phyloP scores from a whole-genome alignment of 78 protist species.

The Dictyostelium capitatum region DNA sequence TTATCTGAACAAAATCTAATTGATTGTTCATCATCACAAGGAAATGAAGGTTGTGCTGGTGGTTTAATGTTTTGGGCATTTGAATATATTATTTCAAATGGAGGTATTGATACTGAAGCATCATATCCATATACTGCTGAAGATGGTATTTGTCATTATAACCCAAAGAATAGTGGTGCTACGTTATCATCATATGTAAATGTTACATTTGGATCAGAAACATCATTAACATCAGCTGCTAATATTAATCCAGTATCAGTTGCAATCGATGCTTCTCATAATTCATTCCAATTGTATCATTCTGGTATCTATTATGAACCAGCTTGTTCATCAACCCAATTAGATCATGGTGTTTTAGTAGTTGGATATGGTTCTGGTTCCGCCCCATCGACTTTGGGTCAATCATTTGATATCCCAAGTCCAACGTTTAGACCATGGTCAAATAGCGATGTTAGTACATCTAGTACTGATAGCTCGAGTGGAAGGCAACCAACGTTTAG shows the following conservation, averaged over 20 bases:
- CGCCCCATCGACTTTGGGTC: not conserved
- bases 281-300: slow-evolving; percentile 89
- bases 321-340: slow-evolving; percentile 73
- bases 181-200: slow-evolving; percentile 61
- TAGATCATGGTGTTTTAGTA: slow-evolving; percentile 93
- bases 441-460: too few relatives aligned
- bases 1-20: slow-evolving; percentile 90
- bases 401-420: not conserved
- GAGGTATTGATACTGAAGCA: slow-evolving; percentile 90
- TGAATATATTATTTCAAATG: slow-evolving; percentile 79
- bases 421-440: not conserved
- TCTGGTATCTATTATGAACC: slow-evolving; percentile 87
- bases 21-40: slow-evolving; percentile 82
- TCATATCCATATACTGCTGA: slow-evolving; percentile 90
- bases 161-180: slow-evolving; percentile 49
- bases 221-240: slow-evolving; percentile 67
- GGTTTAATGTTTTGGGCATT: slow-evolving; percentile 87
- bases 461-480: too few relatives aligned
- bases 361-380: slow-evolving; percentile 87
- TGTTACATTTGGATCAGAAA: slow-evolving; percentile 73
- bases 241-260: slow-evolving; percentile 86
- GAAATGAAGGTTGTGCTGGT: slow-evolving; percentile 90
- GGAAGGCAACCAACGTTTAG: too few relatives aligned
- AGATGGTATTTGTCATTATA: slow-evolving; percentile 48
- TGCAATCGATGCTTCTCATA: slow-evolving; percentile 92